Base-by-base conservation (phyloP, 106 monocot species). In the Iris macrosiphon region DNA sequence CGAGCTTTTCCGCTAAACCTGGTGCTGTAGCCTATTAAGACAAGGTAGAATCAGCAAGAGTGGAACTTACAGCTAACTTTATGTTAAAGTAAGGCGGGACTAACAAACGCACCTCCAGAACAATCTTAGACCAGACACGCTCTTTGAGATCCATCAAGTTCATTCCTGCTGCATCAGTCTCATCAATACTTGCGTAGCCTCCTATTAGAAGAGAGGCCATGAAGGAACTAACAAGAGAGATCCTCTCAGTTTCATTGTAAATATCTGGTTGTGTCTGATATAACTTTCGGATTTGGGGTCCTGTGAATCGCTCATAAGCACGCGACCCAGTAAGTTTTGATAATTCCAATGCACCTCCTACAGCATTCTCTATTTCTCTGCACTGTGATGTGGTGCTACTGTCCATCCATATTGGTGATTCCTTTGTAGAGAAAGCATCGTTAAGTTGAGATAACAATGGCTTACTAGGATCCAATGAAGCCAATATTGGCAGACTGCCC, bases 371-470 rank as follows among this genome's bases (percentile, higher is more conserved):
- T 31, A 96, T 75, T 33, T 90, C 96, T 70, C 86, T 90, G 61
- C 96, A 96, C 47, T 96, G 96, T 12, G 40, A 44, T 16, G 89
- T 82, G 23, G 86, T 96, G 56, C 90, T 90, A 37, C 83, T 78
- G 64, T 96, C 96, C 96, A 96, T 96, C 96, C 96, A 96, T 60
- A 96, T 66, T 27, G 96, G 96, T 28, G 89, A 90, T 14, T 96
- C 80, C 8, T 35, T 55, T 17, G 70, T 64, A 59, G 96, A 83
- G 65, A 96, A 96, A 41, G 83, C 80, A 75, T 83, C 54, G 12
- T 37, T 57, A 39, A 96, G 67, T 50, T 96, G 96, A 25, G 63
- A n/a, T 14, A 68, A 25, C 15, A 96, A 71, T 17, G 56, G 45
- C 48, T 74, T 66, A 28, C 35, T 66, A 4, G 75, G 66, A 68